These are phyloP conservation scores for Coemansia sp. DNA, from an alignment of 192 early-diverging fungal species.

Conservation along the genomic window DNA sequence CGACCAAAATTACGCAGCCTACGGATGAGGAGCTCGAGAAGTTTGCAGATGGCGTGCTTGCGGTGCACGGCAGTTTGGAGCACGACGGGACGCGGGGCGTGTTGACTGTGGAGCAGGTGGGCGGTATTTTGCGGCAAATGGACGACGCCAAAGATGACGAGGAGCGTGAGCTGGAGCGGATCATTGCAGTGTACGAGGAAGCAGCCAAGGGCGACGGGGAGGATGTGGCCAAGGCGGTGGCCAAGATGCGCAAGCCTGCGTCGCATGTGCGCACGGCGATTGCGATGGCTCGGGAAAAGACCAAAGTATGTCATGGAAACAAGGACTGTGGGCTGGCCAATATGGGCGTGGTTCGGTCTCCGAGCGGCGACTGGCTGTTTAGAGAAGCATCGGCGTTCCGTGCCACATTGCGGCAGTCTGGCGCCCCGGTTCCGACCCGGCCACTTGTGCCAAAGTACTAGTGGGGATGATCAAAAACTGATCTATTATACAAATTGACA, in stretches of 20 bases:
- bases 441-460: slow-evolving; percentile 36
- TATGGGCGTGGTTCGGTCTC: slow-evolving; percentile 43
- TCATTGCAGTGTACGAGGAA: slow-evolving; percentile 12
- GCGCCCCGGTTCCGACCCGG: slow-evolving; percentile 35
- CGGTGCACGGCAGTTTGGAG: slow-evolving; percentile 37
- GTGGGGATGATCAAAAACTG: neutral
- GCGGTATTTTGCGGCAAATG: slow-evolving; percentile 8
- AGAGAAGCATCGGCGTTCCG: slow-evolving; percentile 36
- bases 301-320: too few relatives aligned
- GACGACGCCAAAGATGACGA: neutral
- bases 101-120: slow-evolving; percentile 17
- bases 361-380: slow-evolving; percentile 34
- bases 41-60: slow-evolving; percentile 19
- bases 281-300: slow-evolving; percentile 26
- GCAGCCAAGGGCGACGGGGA: slow-evolving; percentile 2
- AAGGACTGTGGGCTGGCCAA: slow-evolving; percentile 19
- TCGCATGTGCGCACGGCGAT: slow-evolving; percentile 50
- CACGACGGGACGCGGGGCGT: slow-evolving; percentile 27
- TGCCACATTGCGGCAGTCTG: slow-evolving; percentile 43
- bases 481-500: too few relatives aligned
- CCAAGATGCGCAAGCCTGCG: slow-evolving; percentile 30
- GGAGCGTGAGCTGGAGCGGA: slow-evolving; percentile 11
- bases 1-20: slow-evolving; percentile 39
- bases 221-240: slow-evolving; percentile 13
- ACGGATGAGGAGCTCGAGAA: slow-evolving; percentile 19